Conservation (phyloP, 2,329 filamentous ascomycete species). For the Colletotrichum eremochloae region DNA sequence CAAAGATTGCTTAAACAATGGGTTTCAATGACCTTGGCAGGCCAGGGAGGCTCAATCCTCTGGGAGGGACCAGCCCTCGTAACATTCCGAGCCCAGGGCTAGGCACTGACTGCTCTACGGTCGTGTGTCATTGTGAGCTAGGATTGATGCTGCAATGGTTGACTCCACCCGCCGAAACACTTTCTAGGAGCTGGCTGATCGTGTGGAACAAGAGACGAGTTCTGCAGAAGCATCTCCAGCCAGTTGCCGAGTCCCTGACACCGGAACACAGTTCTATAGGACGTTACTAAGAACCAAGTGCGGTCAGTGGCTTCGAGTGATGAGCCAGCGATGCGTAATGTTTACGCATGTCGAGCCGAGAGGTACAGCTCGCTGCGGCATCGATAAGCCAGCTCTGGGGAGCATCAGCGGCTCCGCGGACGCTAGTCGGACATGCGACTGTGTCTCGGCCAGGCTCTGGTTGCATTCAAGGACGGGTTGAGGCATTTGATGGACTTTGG, state of each 20-base stretch:
- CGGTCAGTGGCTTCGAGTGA: not conserved
- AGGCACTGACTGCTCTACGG: too few relatives aligned
- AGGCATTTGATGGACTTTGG: not conserved
- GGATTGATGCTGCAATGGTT: not conserved
- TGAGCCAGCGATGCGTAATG: not conserved
- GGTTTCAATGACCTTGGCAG: not conserved
- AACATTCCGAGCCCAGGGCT: not conserved
- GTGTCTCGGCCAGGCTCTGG: slow-evolving; percentile 20
- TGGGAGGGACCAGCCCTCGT: not conserved
- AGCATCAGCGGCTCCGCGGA: not conserved
- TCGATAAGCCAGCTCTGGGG: too few relatives aligned
- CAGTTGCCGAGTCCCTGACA: not conserved
- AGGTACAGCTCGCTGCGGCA: not conserved
- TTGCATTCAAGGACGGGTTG: not conserved
- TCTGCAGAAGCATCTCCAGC: not conserved
- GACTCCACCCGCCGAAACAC: not conserved
- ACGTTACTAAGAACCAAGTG: not conserved
- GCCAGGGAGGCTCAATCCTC: not conserved
- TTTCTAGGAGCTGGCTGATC: not conserved
- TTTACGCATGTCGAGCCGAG: not conserved
- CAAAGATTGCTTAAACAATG: not conserved
- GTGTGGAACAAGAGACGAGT: not conserved
- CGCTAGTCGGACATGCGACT: slow-evolving; percentile 1
- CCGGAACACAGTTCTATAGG: not conserved
- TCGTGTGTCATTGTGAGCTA: not conserved